Evolutionary conservation across 192 early-diverging fungal genomes (phyloP).

Genomic region (Coemansia sp.): DNA sequence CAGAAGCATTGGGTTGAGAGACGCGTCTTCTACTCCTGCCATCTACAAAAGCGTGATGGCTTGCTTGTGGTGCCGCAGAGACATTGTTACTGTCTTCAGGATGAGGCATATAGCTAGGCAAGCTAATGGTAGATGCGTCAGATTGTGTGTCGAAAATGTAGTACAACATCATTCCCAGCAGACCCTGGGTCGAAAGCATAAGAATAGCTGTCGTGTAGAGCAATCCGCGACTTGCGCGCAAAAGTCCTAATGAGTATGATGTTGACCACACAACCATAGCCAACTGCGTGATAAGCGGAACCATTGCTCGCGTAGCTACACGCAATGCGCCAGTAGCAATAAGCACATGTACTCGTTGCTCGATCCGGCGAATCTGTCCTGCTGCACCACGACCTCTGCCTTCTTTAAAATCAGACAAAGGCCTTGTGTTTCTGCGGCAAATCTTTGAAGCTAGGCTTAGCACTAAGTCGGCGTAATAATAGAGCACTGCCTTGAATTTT

Average conservation of each 20-base stretch:
- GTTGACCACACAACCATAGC: conserved; percentile 48
- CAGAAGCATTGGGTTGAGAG: not conserved
- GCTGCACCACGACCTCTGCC: not conserved
- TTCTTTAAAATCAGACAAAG: not conserved
- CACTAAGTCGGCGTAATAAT: not conserved
- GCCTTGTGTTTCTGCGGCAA: not conserved
- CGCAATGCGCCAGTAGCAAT: conserved; percentile 40
- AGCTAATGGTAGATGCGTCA: conserved; percentile 24
- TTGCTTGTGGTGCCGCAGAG: not conserved
- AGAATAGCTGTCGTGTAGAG: conserved; percentile 29
- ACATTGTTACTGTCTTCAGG: conserved; percentile 1
- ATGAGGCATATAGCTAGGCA: conserved; percentile 18
- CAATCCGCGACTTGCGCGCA: not conserved
- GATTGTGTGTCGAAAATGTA: conserved; percentile 46
- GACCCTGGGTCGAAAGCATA: conserved; percentile 36
- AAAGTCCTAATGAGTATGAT: conserved; percentile 11
- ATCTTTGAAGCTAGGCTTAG: not conserved
- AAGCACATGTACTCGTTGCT: conserved; percentile 36
- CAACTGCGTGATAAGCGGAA: conserved; percentile 42
- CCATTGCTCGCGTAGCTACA: conserved; percentile 37
- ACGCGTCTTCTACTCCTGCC: not conserved
- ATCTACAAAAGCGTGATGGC: not conserved
- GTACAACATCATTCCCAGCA: conserved; percentile 45
- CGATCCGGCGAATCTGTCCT: conserved; percentile 43
- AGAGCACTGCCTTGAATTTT: not conserved